These are phyloP conservation scores for Hortaea sp. DNA, from an alignment of 2,329 filamentous ascomycete genomes.

Conservation along the genomic window DNA sequence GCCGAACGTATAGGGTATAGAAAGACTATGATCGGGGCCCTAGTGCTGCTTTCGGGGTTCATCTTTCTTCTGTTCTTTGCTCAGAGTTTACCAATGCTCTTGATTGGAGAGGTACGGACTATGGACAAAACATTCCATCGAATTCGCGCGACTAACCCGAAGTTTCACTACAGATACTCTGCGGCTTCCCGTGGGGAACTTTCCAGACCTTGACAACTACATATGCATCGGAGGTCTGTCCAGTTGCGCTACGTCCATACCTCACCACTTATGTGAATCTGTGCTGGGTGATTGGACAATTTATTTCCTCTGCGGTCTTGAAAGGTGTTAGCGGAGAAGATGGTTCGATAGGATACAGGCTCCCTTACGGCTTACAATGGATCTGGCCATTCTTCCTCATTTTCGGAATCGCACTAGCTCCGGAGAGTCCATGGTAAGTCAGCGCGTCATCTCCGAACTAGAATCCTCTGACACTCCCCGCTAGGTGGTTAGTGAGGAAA, in stretches of 20 bases:
- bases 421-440: conserved; percentile 19
- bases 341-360: conserved; percentile 27
- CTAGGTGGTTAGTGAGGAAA: conserved; percentile 15
- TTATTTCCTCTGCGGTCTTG: conserved; percentile 35
- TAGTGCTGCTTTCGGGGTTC: conserved; percentile 40
- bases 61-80: conserved; percentile 40
- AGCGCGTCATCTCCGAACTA: too few species aligned
- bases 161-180: conserved; percentile 21
- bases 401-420: conserved; percentile 16
- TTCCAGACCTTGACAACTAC: conserved; percentile 32
- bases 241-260: conserved; percentile 46
- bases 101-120: conserved; percentile 9
- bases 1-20: conserved; percentile 39
- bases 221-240: conserved; percentile 58
- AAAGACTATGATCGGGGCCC: conserved; percentile 46
- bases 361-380: conserved; percentile 36
- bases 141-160: too few species aligned
- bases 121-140: too few species aligned
- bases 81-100: conserved; percentile 19
- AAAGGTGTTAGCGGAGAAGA: conserved; percentile 15
- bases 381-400: conserved; percentile 27
- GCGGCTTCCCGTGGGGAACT: conserved; percentile 25
- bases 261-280: conserved; percentile 52
- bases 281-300: conserved; percentile 53
- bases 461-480: too few species aligned